A percentile compares a stretch with the other conserved stretches of the same genome.
Conservation (phyloP, 169 alveolate species). For the Plasmodium blacklocki region DNA sequence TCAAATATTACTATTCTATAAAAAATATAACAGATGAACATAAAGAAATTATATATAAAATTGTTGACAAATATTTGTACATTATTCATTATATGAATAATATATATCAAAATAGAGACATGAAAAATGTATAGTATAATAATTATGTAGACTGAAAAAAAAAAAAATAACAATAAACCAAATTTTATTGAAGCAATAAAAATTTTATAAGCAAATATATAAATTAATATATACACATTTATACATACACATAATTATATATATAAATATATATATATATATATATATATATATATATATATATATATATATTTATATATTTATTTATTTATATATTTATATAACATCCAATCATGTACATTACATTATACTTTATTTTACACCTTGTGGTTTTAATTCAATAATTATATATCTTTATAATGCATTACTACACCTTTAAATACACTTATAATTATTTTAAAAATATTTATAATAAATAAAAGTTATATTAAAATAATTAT, state of each 20-base stretch:
- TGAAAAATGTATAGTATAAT: too few relatives aligned
- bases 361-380: too few relatives aligned
- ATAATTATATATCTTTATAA: too few relatives aligned
- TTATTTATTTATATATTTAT: not conserved
- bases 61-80: slow-evolving; percentile 42
- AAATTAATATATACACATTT: not conserved
- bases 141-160: not conserved
- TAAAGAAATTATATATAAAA: slow-evolving; percentile 32
- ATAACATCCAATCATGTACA: not conserved
- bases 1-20: slow-evolving; percentile 49
- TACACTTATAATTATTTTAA: too few relatives aligned
- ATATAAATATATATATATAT: not conserved
- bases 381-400: too few relatives aligned
- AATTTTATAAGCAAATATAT: not conserved
- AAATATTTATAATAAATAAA: too few relatives aligned
- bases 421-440: too few relatives aligned
- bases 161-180: not conserved
- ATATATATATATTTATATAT: not conserved
- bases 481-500: too few relatives aligned
- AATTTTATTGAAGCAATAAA: not conserved
- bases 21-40: slow-evolving; percentile 40
- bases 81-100: slow-evolving; percentile 26
- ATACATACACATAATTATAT: not conserved
- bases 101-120: slow-evolving; percentile 14
- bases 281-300: not conserved